A percentile compares a stretch with the other conserved stretches of the same genome.
Conservation (phyloP, 257 asterid species). For the Capsicum baccatum region DNA sequence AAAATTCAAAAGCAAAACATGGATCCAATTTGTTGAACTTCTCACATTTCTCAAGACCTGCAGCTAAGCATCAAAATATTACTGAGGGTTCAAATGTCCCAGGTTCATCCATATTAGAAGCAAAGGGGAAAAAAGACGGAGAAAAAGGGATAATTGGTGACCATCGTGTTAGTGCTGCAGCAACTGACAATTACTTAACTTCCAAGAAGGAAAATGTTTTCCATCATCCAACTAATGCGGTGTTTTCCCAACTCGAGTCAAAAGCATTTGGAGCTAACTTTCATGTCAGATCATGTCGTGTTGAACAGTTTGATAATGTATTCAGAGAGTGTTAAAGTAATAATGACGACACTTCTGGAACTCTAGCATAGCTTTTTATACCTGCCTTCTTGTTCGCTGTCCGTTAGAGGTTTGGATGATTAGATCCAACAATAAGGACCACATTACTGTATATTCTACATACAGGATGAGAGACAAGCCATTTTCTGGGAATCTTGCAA, state of each 20-base stretch:
- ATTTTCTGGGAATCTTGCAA: too few species aligned
- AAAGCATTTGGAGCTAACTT: conserved; percentile 40
- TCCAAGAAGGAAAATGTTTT: conserved; percentile 40
- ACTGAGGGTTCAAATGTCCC: conserved; percentile 48
- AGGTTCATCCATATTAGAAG: conserved; percentile 44
- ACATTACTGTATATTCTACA: too few species aligned
- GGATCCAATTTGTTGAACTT: conserved; percentile 62
- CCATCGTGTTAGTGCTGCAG: conserved; percentile 42
- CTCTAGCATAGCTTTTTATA: too few species aligned
- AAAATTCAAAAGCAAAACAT: conserved; percentile 42
- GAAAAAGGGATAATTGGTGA: conserved; percentile 33
- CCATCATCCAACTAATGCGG: conserved; percentile 40
- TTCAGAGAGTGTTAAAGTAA: conserved; percentile 45
- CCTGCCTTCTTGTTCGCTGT: too few species aligned
- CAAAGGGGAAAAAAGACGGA: conserved; percentile 45
- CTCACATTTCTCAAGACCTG: conserved; percentile 74
- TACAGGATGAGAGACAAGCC: too few species aligned
- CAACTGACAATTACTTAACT: conserved; percentile 38
- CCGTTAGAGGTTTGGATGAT: too few species aligned
- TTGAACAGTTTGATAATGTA: conserved; percentile 45
- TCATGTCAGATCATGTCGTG: conserved; percentile 37
- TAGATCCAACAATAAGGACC: too few species aligned
- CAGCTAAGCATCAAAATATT: conserved; percentile 43
- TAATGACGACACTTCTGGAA: conserved; percentile 41
- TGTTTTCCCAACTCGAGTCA: conserved; percentile 31